Percentiles rank a stretch among this genome's conserved stretches.
These are phyloP conservation scores for Mortierella alpina DNA, from an alignment of 192 early-diverging fungal genomes.

Conservation along the genomic window DNA sequence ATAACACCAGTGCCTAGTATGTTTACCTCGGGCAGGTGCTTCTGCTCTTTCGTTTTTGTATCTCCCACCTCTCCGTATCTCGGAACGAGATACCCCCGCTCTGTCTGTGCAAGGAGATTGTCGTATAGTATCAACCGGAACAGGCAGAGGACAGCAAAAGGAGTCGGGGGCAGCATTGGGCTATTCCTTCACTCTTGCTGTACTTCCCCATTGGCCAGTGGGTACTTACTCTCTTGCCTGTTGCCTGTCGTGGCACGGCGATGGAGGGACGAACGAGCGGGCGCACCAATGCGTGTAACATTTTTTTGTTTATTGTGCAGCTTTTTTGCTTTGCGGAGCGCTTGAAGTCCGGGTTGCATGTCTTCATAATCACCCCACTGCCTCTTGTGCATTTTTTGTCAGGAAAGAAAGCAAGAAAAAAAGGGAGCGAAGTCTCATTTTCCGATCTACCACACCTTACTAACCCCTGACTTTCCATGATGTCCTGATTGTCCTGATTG, in stretches of 20 bases:
- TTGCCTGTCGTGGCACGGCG: no score
- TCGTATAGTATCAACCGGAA: neutral
- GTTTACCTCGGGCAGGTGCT: neutral
- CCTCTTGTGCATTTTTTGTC: neutral
- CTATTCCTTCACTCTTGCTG: no score
- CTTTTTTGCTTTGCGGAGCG: no score
- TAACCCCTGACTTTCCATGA: no score
- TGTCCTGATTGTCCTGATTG: neutral
- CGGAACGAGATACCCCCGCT: neutral
- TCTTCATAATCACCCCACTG: neutral
- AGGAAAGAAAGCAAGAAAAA: neutral
- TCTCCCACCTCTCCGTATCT: no score
- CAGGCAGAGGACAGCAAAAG: neutral
- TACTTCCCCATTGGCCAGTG: no score
- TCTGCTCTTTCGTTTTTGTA: neutral
- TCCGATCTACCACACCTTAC: neutral
- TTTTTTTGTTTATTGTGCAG: no score
- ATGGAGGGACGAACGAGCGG: no score
- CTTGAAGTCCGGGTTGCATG: no score
- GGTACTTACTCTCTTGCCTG: no score
- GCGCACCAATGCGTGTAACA: no score
- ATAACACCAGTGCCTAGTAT: neutral
- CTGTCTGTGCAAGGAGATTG: neutral
- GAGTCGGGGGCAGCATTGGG: neutral
- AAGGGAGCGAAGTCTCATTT: neutral